These are phyloP conservation scores for Coniophora puteana DNA, from an alignment of 1,284 basidiomycete species.

Conservation along the genomic window DNA sequence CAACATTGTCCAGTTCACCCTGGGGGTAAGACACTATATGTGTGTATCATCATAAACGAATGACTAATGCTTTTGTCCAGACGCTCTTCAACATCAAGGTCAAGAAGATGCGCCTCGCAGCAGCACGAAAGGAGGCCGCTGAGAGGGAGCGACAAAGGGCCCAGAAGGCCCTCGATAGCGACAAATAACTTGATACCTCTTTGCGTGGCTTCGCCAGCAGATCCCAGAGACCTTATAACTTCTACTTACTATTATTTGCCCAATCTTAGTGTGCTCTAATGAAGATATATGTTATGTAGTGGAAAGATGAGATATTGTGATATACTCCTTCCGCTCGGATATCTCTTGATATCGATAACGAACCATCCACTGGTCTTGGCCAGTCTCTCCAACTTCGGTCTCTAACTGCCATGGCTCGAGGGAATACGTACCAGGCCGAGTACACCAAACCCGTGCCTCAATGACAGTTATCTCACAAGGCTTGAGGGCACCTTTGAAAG, in stretches of 20 bases:
- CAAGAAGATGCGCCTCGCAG: slow-evolving; percentile 58
- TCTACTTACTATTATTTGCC: no score
- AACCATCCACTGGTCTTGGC: slow-evolving; percentile 6
- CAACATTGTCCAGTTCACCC: slow-evolving; percentile 23
- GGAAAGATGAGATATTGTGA: slow-evolving; percentile 39
- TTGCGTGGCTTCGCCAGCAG: no score
- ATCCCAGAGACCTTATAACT: no score
- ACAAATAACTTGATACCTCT: slow-evolving; percentile 15
- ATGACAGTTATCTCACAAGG: slow-evolving; percentile 45
- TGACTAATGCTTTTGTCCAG: slow-evolving; percentile 30
- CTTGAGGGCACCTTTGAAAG: slow-evolving; percentile 50
- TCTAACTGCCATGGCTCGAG: slow-evolving; percentile 63
- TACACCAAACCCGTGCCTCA: slow-evolving; percentile 51
- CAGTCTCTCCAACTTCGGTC: slow-evolving; percentile 50
- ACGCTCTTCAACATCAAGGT: slow-evolving; percentile 70
- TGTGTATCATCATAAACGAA: background rate
- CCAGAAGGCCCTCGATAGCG: slow-evolving; percentile 14
- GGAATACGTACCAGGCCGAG: slow-evolving; percentile 61
- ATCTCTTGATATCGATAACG: no score
- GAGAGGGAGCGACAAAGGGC: slow-evolving; percentile 25
- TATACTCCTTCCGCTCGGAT: no score
- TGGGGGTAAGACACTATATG: slow-evolving; percentile 19
- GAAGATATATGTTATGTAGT: slow-evolving; percentile 11
- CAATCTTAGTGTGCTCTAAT: background rate
- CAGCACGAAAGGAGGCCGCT: slow-evolving; percentile 43